A percentile compares a stretch with the other conserved stretches of the same genome.
Evolutionary conservation across 257 asterid genomes (phyloP).

Genomic region (Penstemon barbatus): DNA sequence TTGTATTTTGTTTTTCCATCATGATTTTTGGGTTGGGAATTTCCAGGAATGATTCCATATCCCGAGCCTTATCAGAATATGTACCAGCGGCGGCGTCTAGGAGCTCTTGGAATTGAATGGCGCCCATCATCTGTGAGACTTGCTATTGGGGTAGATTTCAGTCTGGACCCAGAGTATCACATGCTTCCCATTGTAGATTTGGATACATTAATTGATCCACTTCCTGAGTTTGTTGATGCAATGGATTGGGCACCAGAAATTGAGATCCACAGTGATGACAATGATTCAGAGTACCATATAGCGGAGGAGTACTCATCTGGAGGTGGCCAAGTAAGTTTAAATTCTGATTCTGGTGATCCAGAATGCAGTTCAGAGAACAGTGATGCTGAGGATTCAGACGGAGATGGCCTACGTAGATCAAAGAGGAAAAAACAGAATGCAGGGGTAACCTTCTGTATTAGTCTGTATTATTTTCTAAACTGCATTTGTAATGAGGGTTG

Average conservation of each 20-base stretch:
- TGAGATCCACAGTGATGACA: constrained; percentile 84
- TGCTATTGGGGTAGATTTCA: constrained; percentile 84
- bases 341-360: constrained; percentile 55
- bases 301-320: constrained; percentile 88
- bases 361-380: constrained; percentile 68
- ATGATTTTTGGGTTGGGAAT: constrained; percentile 27
- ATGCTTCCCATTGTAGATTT: constrained; percentile 78
- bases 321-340: constrained; percentile 65
- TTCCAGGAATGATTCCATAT: constrained; percentile 84
- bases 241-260: constrained; percentile 96
- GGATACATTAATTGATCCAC: constrained; percentile 77
- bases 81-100: constrained; percentile 82
- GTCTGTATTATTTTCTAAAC: neutral
- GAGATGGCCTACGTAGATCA: constrained; percentile 73
- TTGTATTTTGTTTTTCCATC: constrained; percentile 19
- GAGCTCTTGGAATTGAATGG: constrained; percentile 96
- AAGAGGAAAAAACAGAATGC: constrained; percentile 78
- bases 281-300: constrained; percentile 87
- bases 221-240: constrained; percentile 85
- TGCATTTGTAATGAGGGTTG: neutral
- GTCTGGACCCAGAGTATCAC: constrained; percentile 75
- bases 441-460: constrained; percentile 36
- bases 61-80: constrained; percentile 92
- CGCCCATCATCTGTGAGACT: constrained; percentile 85
- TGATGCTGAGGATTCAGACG: constrained; percentile 53